Conservation (phyloP, 495 filamentous ascomycete genomes). For the Trypethelium eluteriae region DNA sequence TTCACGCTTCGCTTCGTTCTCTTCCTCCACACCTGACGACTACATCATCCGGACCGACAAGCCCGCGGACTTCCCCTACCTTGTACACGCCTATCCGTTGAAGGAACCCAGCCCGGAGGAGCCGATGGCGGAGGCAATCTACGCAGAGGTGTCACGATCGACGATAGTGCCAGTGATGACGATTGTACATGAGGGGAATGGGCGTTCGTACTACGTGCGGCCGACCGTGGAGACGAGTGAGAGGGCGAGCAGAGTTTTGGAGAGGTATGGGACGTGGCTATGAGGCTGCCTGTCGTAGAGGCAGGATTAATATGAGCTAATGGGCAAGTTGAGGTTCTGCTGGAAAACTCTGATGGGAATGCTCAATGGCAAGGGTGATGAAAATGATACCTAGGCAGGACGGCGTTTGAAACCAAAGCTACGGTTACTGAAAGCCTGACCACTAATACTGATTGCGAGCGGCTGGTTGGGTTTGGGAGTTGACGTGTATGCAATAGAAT, state of each 20-base stretch:
- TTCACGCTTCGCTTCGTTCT: neutral
- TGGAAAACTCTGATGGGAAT: no score
- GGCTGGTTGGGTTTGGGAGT: neutral
- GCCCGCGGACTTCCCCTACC: neutral
- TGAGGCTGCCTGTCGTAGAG: no score
- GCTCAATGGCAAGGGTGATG: no score
- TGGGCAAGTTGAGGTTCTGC: no score
- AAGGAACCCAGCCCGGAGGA: neutral
- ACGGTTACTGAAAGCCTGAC: no score
- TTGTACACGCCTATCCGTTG: neutral
- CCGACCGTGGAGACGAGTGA: neutral
- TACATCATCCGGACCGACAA: slow-evolving; percentile 1
- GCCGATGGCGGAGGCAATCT: neutral
- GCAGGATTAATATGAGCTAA: no score
- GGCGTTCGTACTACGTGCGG: neutral
- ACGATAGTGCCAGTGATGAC: neutral
- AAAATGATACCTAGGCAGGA: no score
- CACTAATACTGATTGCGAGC: neutral
- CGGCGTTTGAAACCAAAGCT: no score
- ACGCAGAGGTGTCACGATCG: neutral
- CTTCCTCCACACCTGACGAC: neutral
- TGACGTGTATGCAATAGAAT: neutral
- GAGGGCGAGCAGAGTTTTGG: neutral
- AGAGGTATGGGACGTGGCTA: no score
- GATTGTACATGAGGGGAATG: neutral